phyloP scores from a whole-genome alignment of 75 land plant genomes.

The Cryptomeria japonica region DNA sequence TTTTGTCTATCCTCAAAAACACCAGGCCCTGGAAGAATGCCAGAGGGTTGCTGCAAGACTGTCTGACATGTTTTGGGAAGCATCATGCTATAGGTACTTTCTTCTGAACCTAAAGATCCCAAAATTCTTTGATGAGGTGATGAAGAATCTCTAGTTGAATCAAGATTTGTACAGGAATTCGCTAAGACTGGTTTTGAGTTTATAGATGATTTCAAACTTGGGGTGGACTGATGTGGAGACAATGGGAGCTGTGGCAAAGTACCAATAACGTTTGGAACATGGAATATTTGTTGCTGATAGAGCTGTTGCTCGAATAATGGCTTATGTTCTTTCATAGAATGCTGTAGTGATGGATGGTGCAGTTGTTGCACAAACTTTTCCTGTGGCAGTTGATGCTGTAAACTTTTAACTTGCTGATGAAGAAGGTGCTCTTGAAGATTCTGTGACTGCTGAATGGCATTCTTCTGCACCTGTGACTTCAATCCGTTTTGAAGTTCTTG shows the following conservation, averaged over 20 bases:
- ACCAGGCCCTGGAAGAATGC: slow-evolving; percentile 20
- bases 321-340: slow-evolving; percentile 24
- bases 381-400: slow-evolving; percentile 31
- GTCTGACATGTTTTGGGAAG: slow-evolving; percentile 23
- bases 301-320: slow-evolving; percentile 20
- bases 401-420: slow-evolving; percentile 30
- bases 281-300: slow-evolving; percentile 30
- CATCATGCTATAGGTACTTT: slow-evolving; percentile 34
- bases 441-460: slow-evolving; percentile 54
- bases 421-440: slow-evolving; percentile 30
- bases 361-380: slow-evolving; percentile 28
- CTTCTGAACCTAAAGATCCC: slow-evolving; percentile 43
- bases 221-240: slow-evolving; percentile 41
- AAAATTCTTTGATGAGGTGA: slow-evolving; percentile 41
- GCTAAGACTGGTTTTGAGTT: slow-evolving; percentile 39
- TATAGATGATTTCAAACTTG: slow-evolving; percentile 20
- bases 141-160: slow-evolving; percentile 16
- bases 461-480: slow-evolving; percentile 26
- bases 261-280: slow-evolving; percentile 13
- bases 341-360: slow-evolving; percentile 28
- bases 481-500: slow-evolving; percentile 25
- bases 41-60: background rate
- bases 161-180: slow-evolving; percentile 35
- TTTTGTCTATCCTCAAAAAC: background rate
- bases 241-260: slow-evolving; percentile 30